phyloP scores from a whole-genome alignment of 2,329 filamentous ascomycete species.

The Microsporum audouinii region DNA sequence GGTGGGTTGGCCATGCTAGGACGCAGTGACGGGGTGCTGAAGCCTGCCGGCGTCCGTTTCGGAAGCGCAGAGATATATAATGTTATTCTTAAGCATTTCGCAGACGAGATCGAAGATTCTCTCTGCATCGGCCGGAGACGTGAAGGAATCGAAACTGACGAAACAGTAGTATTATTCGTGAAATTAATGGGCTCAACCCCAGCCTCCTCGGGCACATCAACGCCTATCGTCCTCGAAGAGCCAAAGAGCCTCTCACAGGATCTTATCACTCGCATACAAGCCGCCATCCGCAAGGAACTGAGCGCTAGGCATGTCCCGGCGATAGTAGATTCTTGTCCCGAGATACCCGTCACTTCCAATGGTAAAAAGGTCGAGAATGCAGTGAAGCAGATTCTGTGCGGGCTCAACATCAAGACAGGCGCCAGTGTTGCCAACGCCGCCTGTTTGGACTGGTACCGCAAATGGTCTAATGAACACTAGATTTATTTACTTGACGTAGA shows the following conservation, averaged over 20 bases:
- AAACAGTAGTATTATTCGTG: constrained; percentile 79
- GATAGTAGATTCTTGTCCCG: constrained; percentile 67
- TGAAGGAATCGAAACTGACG: constrained; percentile 59
- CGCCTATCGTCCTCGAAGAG: constrained; percentile 20
- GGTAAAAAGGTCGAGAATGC: constrained; percentile 98
- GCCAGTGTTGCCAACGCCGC: constrained; percentile 88
- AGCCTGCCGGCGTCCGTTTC: constrained; percentile 83
- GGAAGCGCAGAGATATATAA: constrained; percentile 95
- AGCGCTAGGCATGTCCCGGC: constrained; percentile 83
- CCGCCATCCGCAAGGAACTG: constrained; percentile 60
- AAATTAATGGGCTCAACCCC: constrained; percentile 47
- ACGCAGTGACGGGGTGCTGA: constrained; percentile 81
- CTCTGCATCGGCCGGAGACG: constrained; percentile 72
- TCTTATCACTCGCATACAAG: constrained; percentile 53
- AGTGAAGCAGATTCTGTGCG: constrained; percentile 91
- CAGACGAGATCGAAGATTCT: constrained; percentile 66
- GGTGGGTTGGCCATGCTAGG: constrained; percentile 84
- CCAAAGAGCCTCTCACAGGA: constrained; percentile 47
- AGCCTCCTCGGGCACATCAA: constrained; percentile 11
- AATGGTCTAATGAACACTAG: constrained; percentile 54
- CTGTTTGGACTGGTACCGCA: constrained; percentile 76
- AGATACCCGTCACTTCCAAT: constrained; percentile 85
- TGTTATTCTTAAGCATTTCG: constrained; percentile 73
- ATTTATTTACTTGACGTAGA: not conserved
- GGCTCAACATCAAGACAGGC: constrained; percentile 73